A percentile compares a stretch with the other conserved stretches of the same genome.
phyloP scores from a whole-genome alignment of 805 yeast genomes.

The Metschnikowia koreensis region DNA sequence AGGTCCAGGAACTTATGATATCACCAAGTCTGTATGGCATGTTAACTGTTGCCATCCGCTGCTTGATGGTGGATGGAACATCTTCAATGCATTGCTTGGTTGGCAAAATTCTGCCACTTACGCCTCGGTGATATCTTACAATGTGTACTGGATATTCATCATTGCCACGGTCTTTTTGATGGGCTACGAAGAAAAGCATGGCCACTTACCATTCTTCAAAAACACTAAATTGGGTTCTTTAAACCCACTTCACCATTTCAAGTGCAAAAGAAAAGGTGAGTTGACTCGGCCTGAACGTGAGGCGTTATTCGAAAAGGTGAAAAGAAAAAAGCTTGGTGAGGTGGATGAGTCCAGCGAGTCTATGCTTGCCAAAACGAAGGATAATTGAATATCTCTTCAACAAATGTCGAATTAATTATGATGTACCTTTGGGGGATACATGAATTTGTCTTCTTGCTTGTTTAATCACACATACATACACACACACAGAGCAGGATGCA shows the following conservation, averaged over 20 bases:
- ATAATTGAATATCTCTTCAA: neutral
- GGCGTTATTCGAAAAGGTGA: slow-evolving; percentile 45
- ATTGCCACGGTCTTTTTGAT: slow-evolving; percentile 56
- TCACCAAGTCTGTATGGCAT: slow-evolving; percentile 83
- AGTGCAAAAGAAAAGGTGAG: slow-evolving; percentile 62
- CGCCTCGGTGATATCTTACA: slow-evolving; percentile 87
- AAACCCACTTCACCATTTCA: slow-evolving; percentile 73
- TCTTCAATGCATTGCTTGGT: slow-evolving; percentile 89
- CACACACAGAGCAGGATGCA: neutral
- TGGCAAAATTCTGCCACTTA: slow-evolving; percentile 97
- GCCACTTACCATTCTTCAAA: slow-evolving; percentile 68
- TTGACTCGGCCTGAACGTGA: slow-evolving; percentile 52
- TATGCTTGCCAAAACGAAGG: slow-evolving; percentile 5
- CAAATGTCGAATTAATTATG: neutral
- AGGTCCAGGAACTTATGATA: slow-evolving; percentile 94
- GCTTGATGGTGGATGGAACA: slow-evolving; percentile 92
- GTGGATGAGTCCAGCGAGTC: slow-evolving; percentile 9
- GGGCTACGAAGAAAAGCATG: slow-evolving; percentile 80
- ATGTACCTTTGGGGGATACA: neutral
- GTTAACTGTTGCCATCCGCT: slow-evolving; percentile 97
- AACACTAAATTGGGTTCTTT: slow-evolving; percentile 43
- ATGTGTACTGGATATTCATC: slow-evolving; percentile 78
- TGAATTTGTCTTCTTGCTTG: neutral
- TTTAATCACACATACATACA: slow-evolving; percentile 11
- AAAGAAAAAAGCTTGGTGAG: slow-evolving; percentile 17